These are phyloP conservation scores for Umbelopsis vinacea DNA, from an alignment of 192 early-diverging fungal genomes.

Conservation along the genomic window DNA sequence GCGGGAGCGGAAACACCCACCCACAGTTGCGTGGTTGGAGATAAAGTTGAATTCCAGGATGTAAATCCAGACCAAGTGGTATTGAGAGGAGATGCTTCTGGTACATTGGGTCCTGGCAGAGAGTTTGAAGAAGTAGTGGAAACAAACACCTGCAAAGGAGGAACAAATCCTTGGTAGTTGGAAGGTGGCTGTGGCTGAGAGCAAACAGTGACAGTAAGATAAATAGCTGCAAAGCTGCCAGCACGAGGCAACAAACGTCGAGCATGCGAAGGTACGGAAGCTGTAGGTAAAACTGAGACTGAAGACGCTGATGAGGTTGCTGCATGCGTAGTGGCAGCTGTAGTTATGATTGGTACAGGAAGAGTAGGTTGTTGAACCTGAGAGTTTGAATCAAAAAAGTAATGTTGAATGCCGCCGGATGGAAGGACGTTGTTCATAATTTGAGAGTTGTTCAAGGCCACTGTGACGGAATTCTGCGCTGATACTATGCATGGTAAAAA, in stretches of 20 bases:
- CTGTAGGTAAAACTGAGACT: background rate
- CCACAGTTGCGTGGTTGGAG: constrained; percentile 29
- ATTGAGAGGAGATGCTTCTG: constrained; percentile 12
- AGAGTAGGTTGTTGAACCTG: background rate
- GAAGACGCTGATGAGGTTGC: background rate
- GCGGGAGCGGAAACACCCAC: constrained; percentile 34
- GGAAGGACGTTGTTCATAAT: background rate
- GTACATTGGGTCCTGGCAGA: constrained; percentile 31
- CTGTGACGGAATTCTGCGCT: background rate
- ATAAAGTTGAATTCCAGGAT: constrained; percentile 14
- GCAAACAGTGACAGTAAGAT: constrained; percentile 36
- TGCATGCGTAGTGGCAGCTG: background rate
- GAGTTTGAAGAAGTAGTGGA: constrained; percentile 25
- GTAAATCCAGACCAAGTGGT: constrained; percentile 23
- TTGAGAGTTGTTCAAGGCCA: constrained; percentile 8
- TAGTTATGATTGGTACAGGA: background rate
- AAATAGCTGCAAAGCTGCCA: constrained; percentile 18
- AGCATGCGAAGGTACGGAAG: background rate
- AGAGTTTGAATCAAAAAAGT: constrained; percentile 17
- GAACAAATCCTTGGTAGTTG: constrained; percentile 19
- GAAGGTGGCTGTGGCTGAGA: constrained; percentile 30
- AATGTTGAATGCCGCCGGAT: constrained; percentile 11
- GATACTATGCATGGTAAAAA: background rate
- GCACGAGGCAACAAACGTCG: background rate
- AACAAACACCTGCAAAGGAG: constrained; percentile 34